These are phyloP conservation scores for Geopyxis carbonaria DNA, from an alignment of 495 filamentous ascomycete species.

Conservation along the genomic window DNA sequence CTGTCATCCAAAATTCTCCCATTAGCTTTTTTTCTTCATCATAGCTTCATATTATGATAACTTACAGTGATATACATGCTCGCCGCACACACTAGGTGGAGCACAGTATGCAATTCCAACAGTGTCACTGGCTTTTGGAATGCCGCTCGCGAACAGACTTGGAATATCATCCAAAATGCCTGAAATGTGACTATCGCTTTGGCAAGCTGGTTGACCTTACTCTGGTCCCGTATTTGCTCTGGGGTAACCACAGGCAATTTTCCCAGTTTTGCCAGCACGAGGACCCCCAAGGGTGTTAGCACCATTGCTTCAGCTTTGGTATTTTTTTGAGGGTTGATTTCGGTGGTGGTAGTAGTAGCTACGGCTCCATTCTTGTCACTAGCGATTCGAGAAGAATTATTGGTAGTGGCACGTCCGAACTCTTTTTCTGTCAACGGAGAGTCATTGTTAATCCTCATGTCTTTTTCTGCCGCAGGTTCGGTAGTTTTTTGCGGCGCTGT, in stretches of 20 bases:
- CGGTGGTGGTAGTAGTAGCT: too few species aligned
- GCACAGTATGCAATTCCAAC: constrained; percentile 27
- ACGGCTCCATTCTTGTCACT: too few species aligned
- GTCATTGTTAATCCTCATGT: too few species aligned
- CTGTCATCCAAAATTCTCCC: neutral
- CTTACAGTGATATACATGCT: constrained; percentile 24
- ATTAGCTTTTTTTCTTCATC: neutral
- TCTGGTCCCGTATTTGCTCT: constrained; percentile 19
- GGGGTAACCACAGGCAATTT: neutral
- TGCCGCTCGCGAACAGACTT: constrained; percentile 21
- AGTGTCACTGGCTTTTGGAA: constrained; percentile 22
- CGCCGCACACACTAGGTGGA: constrained; percentile 26
- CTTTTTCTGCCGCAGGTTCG: too few species aligned
- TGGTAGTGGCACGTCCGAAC: too few species aligned
- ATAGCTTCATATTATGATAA: neutral
- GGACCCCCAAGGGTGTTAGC: neutral
- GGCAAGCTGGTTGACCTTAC: constrained; percentile 25
- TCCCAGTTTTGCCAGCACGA: neutral
- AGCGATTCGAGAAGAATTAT: too few species aligned
- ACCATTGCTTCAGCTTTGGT: too few species aligned
- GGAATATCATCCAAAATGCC: constrained; percentile 27
- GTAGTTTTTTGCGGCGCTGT: too few species aligned
- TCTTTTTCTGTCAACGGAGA: too few species aligned
- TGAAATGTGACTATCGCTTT: constrained; percentile 28
- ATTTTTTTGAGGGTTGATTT: too few species aligned